Conservation (phyloP, 106 monocot genomes). For the Triglochin maritima region DNA sequence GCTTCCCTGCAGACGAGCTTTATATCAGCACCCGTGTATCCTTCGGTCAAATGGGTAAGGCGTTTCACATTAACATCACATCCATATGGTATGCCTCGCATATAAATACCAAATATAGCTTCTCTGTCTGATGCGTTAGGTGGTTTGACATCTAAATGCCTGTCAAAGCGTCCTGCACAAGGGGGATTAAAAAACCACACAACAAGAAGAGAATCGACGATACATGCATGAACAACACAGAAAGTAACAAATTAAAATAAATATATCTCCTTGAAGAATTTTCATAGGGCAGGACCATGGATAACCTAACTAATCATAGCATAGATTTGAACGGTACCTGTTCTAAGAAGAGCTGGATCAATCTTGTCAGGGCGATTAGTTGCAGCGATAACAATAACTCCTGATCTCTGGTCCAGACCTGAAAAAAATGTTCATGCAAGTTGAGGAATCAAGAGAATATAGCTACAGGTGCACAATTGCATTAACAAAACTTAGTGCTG, state of each 20-base stretch:
- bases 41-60: constrained; percentile 64
- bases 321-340: constrained; percentile 33
- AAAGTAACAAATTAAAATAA: background rate
- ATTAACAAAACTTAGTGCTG: no score
- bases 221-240: no score
- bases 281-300: background rate
- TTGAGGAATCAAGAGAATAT: background rate
- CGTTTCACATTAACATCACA: constrained; percentile 44
- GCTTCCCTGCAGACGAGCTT: constrained; percentile 69
- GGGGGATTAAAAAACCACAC: background rate
- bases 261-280: background rate
- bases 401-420: constrained; percentile 80
- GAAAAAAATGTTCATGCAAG: constrained; percentile 1
- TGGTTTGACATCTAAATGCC: constrained; percentile 70
- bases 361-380: constrained; percentile 99
- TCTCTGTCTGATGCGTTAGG: constrained; percentile 63
- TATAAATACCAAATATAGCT: constrained; percentile 76
- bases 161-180: constrained; percentile 81
- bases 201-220: background rate
- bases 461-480: no score
- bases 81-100: constrained; percentile 40
- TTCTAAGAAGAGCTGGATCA: constrained; percentile 83
- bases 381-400: constrained; percentile 86
- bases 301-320: background rate
- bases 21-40: constrained; percentile 96